phyloP scores from a whole-genome alignment of 768 basidiomycete genomes.

The Solioccasus polychromus region DNA sequence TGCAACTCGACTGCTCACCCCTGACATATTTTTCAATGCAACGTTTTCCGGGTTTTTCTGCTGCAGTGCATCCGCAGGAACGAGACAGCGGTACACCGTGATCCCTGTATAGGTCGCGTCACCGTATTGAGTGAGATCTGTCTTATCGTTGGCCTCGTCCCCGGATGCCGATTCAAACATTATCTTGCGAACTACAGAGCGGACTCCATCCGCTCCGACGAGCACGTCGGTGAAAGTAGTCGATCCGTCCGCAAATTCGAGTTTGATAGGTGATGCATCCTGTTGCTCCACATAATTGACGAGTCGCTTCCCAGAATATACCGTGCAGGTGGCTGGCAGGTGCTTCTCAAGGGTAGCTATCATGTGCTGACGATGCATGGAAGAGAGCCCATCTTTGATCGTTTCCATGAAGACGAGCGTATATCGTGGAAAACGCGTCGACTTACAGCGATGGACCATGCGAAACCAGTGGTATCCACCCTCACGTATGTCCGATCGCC shows the following conservation, averaged over 20 bases:
- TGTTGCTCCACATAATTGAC: conserved; percentile 11
- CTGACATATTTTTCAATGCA: conserved; percentile 14
- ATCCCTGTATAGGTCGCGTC: conserved; percentile 42
- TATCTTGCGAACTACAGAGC: conserved; percentile 23
- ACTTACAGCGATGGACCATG: conserved; percentile 20
- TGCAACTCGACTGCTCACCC: conserved; percentile 18
- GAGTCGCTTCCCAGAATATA: conserved; percentile 20
- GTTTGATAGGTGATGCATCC: conserved; percentile 14
- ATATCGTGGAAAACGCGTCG: background rate
- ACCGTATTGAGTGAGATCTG: conserved; percentile 9
- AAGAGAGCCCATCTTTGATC: conserved; percentile 5
- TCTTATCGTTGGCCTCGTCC: background rate
- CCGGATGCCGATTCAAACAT: conserved; percentile 20
- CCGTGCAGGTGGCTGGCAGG: conserved; percentile 17
- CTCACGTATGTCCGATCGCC: conserved; percentile 30
- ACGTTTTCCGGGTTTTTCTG: conserved; percentile 22
- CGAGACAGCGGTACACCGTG: conserved; percentile 36
- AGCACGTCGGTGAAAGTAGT: conserved; percentile 38
- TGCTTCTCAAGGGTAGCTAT: conserved; percentile 15
- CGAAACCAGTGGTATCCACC: conserved; percentile 32
- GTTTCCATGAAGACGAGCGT: background rate
- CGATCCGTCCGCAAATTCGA: conserved; percentile 15
- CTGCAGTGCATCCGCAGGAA: conserved; percentile 33
- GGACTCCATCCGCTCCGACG: conserved; percentile 46
- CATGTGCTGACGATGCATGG: conserved; percentile 25